Evolutionary conservation across 441 rosid genomes (phyloP), one percentile per base, ranked within the genome.

Genomic region (Mallotus japonicus): DNA sequence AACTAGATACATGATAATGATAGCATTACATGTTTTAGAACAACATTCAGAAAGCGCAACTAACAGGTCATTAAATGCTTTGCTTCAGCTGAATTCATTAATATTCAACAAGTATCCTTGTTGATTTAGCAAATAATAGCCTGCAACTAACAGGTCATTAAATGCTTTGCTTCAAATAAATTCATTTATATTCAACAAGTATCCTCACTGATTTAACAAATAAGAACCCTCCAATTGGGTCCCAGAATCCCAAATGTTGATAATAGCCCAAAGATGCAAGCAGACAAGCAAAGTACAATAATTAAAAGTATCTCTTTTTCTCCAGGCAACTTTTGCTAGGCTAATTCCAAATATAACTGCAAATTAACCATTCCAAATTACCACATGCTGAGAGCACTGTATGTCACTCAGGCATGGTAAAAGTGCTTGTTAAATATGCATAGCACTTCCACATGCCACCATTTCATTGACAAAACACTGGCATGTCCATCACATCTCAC

Each of bases 401-500:
- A 32, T 47, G 44, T 24, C 65, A 56, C 73, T 47, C 65, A 47
- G 13, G 6, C 55, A 50, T 50, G 15, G 19, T 58, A 5, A 16
- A 9, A 11, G n/a, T 61, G 19, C 46, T 58, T 60, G 58, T 46
- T 55, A 32, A 20, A 40, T 55, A 69, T 22, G 59, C 19, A 19
- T 37, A 37, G 37, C 19, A 72, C 6, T 16, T 47, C 12, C 8
- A 20, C 5, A 55, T 62, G 19, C 75, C 34, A 37, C 37, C 59
- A 14, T 54, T 8, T 62, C 47, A 19, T 24, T 51, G 9, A 64
- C 32, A 54, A 63, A 13, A 57, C 12, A 65, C 0, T 44, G 47
- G 58, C 63, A 55, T 44, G 63, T 47, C 47, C 32, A 62, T 55
- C 69, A 53, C 51, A 44, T 64, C 20, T 44, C 50, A 50, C 32